A percentile compares a stretch with the other conserved stretches of the same genome.
Conservation (phyloP, 2,329 filamentous ascomycete species). For the Aspergillus sp. region DNA sequence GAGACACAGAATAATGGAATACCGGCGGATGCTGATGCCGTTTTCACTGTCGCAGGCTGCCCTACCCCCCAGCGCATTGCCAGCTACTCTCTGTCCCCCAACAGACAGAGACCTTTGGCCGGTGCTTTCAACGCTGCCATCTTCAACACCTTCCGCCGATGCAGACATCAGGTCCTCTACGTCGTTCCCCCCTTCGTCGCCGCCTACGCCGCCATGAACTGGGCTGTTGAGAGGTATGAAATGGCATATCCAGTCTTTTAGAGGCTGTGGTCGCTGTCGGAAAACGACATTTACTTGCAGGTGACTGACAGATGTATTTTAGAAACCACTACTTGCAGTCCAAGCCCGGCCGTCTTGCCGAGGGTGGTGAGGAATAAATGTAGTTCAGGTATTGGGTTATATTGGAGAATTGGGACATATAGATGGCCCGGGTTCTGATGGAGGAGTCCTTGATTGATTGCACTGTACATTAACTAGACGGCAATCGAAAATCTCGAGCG, state of each 20-base stretch:
- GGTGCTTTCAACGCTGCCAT: conserved; percentile 73
- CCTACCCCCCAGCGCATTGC: conserved; percentile 52
- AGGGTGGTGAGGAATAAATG: conserved; percentile 30
- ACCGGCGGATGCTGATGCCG: too few relatives aligned
- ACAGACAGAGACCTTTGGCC: conserved; percentile 84
- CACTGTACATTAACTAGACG: too few relatives aligned
- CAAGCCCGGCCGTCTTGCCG: conserved; percentile 40
- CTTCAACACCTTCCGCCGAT: conserved; percentile 93
- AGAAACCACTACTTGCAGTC: conserved; percentile 50
- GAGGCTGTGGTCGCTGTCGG: neutral
- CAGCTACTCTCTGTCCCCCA: conserved; percentile 73
- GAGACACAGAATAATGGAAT: too few relatives aligned
- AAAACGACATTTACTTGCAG: neutral
- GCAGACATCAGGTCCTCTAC: conserved; percentile 82
- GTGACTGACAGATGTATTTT: conserved; percentile 1
- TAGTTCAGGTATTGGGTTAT: neutral
- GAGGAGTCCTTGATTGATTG: too few relatives aligned
- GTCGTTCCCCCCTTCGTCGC: conserved; percentile 72
- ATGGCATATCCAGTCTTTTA: neutral
- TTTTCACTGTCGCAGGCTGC: conserved; percentile 18
- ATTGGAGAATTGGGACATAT: neutral
- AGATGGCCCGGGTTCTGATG: too few relatives aligned
- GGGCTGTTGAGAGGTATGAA: conserved; percentile 83
- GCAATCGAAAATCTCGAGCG: too few relatives aligned
- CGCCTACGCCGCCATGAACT: conserved; percentile 80